Conservation (phyloP, 768 basidiomycete species). For the Astraeus odoratus region DNA sequence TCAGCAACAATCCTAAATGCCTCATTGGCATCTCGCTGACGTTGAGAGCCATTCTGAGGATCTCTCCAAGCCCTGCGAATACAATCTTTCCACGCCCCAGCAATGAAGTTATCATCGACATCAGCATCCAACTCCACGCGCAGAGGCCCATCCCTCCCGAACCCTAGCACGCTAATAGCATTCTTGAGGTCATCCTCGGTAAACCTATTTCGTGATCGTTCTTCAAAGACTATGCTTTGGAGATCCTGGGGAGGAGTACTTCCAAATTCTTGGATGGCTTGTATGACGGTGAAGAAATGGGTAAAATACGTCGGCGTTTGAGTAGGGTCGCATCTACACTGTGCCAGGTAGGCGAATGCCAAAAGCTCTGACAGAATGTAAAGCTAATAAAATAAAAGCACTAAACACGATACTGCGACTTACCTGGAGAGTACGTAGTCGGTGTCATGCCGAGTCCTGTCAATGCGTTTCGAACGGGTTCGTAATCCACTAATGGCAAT, state of each 20-base stretch:
- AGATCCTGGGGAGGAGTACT: slow-evolving; percentile 41
- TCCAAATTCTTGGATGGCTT: slow-evolving; percentile 41
- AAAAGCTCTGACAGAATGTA: slow-evolving; percentile 47
- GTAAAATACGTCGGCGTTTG: slow-evolving; percentile 60
- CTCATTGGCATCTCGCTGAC: slow-evolving; percentile 52
- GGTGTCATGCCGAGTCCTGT: slow-evolving; percentile 57
- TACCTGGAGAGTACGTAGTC: slow-evolving; percentile 60
- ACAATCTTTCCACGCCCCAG: slow-evolving; percentile 60
- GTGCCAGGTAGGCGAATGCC: slow-evolving; percentile 71
- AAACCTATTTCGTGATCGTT: slow-evolving; percentile 60
- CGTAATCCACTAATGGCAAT: slow-evolving; percentile 34
- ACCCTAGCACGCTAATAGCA: slow-evolving; percentile 52
- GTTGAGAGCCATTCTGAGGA: slow-evolving; percentile 35
- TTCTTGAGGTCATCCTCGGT: slow-evolving; percentile 45
- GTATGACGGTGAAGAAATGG: slow-evolving; percentile 45
- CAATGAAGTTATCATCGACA: slow-evolving; percentile 63
- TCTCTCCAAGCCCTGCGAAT: slow-evolving; percentile 51
- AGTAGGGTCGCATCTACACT: slow-evolving; percentile 73
- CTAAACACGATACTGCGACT: slow-evolving; percentile 7
- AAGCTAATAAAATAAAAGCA: slow-evolving; percentile 1
- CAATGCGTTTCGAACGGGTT: slow-evolving; percentile 35
- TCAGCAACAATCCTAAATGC: slow-evolving; percentile 67
- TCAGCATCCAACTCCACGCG: slow-evolving; percentile 65
- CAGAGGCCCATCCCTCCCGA: slow-evolving; percentile 53
- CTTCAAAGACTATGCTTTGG: slow-evolving; percentile 52